Conservation (phyloP, 768 basidiomycete genomes). For the Mycena chlorophos region DNA sequence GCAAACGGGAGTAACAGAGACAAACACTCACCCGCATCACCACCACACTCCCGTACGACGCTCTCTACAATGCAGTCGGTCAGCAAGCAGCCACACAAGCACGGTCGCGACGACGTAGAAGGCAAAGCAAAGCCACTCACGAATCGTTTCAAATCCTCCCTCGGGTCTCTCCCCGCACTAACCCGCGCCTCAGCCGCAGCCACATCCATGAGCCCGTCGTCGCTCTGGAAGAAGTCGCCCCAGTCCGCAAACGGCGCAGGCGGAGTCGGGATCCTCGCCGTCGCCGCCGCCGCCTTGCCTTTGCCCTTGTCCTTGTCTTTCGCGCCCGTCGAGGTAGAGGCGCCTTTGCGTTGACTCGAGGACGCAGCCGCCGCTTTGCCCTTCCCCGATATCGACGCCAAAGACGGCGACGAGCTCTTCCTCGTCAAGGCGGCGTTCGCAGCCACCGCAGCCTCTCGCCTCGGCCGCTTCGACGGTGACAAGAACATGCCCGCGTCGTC, state of each 20-base stretch:
- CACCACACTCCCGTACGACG: neutral
- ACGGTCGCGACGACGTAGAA: too few relatives aligned
- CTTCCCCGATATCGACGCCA: too few relatives aligned
- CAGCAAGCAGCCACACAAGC: neutral
- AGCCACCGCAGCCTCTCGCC: too few relatives aligned
- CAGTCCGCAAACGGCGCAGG: neutral
- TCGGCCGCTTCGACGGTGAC: too few relatives aligned
- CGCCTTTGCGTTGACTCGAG: too few relatives aligned
- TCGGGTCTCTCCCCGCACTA: neutral
- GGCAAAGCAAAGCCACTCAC: neutral
- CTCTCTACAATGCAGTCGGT: neutral
- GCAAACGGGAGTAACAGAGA: too few relatives aligned
- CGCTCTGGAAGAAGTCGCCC: neutral
- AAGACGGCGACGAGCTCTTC: too few relatives aligned
- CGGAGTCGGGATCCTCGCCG: neutral
- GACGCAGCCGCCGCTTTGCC: too few relatives aligned
- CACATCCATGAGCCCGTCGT: neutral
- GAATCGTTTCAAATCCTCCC: neutral
- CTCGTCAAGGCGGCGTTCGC: too few relatives aligned
- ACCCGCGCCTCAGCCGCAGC: neutral
- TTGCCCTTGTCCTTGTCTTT: neutral
- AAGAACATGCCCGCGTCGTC: too few relatives aligned
- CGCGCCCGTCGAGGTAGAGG: neutral
- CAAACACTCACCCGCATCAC: neutral
- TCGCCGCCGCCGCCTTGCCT: neutral